Evolutionary conservation across 2,329 filamentous ascomycete species (phyloP).

Genomic region (Thielaviopsis ethacetica): DNA sequence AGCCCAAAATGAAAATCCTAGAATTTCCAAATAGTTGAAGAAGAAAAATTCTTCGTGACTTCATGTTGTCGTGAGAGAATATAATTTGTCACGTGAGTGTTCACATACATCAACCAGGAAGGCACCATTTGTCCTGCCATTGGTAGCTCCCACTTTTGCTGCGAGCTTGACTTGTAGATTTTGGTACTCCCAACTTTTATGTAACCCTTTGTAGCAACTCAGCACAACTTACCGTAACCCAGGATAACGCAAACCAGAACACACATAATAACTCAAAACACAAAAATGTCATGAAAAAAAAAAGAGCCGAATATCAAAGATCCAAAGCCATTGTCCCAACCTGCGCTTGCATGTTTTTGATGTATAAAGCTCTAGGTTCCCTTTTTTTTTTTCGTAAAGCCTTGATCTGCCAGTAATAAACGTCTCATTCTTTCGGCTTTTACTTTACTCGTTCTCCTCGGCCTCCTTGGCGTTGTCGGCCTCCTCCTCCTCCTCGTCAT

Average conservation of each 20-base stretch:
- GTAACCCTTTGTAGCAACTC: constrained; percentile 1
- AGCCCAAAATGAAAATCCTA: no score
- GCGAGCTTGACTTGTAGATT: no score
- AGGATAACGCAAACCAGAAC: constrained; percentile 1
- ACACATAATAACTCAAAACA: background rate
- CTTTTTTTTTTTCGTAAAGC: background rate
- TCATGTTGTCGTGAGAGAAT: background rate
- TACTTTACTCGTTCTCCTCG: constrained; percentile 14
- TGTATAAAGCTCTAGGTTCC: background rate
- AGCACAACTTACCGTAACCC: background rate
- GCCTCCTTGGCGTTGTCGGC: constrained; percentile 37
- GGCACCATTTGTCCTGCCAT: no score
- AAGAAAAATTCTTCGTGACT: background rate
- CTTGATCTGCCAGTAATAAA: background rate
- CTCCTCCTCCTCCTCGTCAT: constrained; percentile 46
- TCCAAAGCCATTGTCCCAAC: no score
- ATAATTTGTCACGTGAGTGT: no score
- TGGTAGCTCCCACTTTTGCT: no score
- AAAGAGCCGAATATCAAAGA: background rate
- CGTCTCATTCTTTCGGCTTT: no score
- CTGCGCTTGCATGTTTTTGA: no score
- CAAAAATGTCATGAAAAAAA: background rate
- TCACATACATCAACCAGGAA: no score
- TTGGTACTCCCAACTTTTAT: background rate
- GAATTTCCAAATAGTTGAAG: no score